A percentile compares a stretch with the other conserved stretches of the same genome.
Evolutionary conservation across 768 basidiomycete species (phyloP).

Genomic region (Termitomyces sp.): DNA sequence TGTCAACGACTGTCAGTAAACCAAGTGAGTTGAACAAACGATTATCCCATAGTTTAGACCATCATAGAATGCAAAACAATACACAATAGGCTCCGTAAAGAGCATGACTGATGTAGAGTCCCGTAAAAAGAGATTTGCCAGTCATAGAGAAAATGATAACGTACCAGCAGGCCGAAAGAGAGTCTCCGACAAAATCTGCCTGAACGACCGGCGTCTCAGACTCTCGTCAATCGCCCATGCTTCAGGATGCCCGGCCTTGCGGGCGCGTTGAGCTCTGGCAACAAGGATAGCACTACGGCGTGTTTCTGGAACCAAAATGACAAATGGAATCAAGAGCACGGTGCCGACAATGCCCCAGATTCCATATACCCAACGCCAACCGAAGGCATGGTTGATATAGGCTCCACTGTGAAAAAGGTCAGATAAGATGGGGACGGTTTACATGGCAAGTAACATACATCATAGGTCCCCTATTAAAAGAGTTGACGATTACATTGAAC

Average conservation of each 20-base stretch:
- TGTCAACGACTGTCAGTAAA: background rate
- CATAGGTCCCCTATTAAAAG: constrained; percentile 10
- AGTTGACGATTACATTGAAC: background rate
- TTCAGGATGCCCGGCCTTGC: constrained; percentile 5
- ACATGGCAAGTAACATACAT: background rate
- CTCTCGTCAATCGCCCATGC: constrained; percentile 17
- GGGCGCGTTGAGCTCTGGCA: constrained; percentile 12
- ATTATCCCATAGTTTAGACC: constrained; percentile 18
- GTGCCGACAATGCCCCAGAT: constrained; percentile 17
- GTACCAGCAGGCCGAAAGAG: constrained; percentile 16
- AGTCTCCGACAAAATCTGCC: constrained; percentile 13
- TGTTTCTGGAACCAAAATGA: constrained; percentile 16
- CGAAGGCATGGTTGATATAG: constrained; percentile 14
- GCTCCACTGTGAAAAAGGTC: constrained; percentile 5
- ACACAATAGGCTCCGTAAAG: constrained; percentile 18
- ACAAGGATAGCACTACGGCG: constrained; percentile 16
- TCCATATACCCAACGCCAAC: constrained; percentile 19
- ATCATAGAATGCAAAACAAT: constrained; percentile 18
- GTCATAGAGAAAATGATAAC: background rate
- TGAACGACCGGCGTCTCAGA: constrained; percentile 10
- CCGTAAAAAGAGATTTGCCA: too few relatives aligned
- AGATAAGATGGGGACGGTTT: background rate
- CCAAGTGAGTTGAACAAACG: background rate
- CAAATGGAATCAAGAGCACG: constrained; percentile 12
- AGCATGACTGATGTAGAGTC: constrained; percentile 14